Evolutionary conservation across 1,139 yeast genomes (phyloP).

Genomic region (Pneumocystis oryctolagi): DNA sequence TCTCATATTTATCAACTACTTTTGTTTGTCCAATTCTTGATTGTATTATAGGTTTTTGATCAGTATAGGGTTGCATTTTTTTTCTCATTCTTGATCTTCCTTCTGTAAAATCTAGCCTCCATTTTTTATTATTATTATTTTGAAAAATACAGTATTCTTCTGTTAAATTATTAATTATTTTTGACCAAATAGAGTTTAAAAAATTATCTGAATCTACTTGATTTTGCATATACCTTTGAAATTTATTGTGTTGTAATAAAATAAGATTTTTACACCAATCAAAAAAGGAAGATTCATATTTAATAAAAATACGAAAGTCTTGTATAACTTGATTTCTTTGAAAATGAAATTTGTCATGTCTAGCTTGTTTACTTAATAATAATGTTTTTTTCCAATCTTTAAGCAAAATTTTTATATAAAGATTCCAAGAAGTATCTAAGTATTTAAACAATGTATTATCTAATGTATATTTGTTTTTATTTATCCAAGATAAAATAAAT

Average conservation of each 20-base stretch:
- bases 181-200: slow-evolving; percentile 34
- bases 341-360: not conserved
- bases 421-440: slow-evolving; percentile 14
- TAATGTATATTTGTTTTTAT: slow-evolving; percentile 8
- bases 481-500: slow-evolving; percentile 14
- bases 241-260: slow-evolving; percentile 28
- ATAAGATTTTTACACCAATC: not conserved
- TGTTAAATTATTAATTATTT: slow-evolving; percentile 32
- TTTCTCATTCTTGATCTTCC: slow-evolving; percentile 51
- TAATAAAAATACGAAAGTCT: not conserved
- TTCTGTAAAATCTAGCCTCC: slow-evolving; percentile 51
- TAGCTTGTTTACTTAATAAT: not conserved
- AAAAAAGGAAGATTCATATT: not conserved
- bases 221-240: slow-evolving; percentile 45
- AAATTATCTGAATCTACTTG: slow-evolving; percentile 44
- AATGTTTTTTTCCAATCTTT: not conserved
- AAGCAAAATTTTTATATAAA: slow-evolving; percentile 10
- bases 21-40: not conserved
- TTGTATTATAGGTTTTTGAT: not conserved
- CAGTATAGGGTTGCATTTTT: slow-evolving; percentile 38
- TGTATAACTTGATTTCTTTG: not conserved
- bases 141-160: slow-evolving; percentile 26
- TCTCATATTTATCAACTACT: not conserved
- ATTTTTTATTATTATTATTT: slow-evolving; percentile 22
- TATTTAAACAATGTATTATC: slow-evolving; percentile 14